These are phyloP conservation scores for Xerocomellus chrysenteron DNA, from an alignment of 768 basidiomycete species.

Conservation along the genomic window DNA sequence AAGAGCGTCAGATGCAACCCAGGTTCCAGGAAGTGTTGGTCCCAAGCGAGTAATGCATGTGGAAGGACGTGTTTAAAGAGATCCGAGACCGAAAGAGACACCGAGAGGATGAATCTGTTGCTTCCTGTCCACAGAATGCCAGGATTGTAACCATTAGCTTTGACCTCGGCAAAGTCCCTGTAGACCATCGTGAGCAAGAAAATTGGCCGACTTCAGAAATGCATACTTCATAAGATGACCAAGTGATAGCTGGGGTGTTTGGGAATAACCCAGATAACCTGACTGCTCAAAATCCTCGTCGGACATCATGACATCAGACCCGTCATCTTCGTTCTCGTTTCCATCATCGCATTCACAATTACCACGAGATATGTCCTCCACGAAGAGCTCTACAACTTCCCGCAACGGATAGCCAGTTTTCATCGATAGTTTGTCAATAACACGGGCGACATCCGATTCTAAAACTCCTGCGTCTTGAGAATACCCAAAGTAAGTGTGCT, in stretches of 20 bases:
- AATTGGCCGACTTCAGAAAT: background rate
- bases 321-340: slow-evolving; percentile 38
- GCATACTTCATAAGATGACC: slow-evolving; percentile 4
- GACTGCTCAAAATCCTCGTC: slow-evolving; percentile 7
- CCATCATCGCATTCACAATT: slow-evolving; percentile 36
- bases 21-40: slow-evolving; percentile 56
- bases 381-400: slow-evolving; percentile 44
- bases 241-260: background rate
- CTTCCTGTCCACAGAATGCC: slow-evolving; percentile 53
- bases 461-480: slow-evolving; percentile 44
- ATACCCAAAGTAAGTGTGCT: slow-evolving; percentile 58
- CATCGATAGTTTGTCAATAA: slow-evolving; percentile 46
- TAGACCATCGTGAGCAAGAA: background rate
- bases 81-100: slow-evolving; percentile 54
- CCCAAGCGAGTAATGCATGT: slow-evolving; percentile 74
- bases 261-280: background rate
- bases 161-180: slow-evolving; percentile 62
- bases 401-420: slow-evolving; percentile 43
- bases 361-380: slow-evolving; percentile 31
- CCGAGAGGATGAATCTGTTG: slow-evolving; percentile 53
- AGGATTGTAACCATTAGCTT: slow-evolving; percentile 56
- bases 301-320: slow-evolving; percentile 12
- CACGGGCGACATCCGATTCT: slow-evolving; percentile 37
- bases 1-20: slow-evolving; percentile 63
- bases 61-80: slow-evolving; percentile 55